Evolutionary conservation across 805 yeast species (phyloP), one percentile per base, ranked within the genome.

Genomic region (Candida khao-thaluensis): DNA sequence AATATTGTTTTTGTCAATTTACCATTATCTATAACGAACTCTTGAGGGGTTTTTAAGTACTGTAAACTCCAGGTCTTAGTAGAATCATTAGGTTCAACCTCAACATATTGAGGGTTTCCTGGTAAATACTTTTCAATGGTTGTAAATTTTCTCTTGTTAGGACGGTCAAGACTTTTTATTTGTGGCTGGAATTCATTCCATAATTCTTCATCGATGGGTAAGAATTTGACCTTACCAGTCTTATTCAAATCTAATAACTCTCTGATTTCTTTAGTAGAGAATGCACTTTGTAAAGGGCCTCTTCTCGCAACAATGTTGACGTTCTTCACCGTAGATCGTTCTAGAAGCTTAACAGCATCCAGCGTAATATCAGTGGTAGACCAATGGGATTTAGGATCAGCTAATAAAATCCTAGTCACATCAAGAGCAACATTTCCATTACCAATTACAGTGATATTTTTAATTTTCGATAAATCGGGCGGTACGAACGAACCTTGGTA

Each of bases 351-450:
- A 7, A 82, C 59, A 0, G 96, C 95, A 23, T 64, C 58, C 2
- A 64, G 56, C 0, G 85, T 67, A 14, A 93, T 82, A 60, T 93
- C 99, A 0, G 96, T 91, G 0, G 62, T 49, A 2, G 64, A 42
- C 79, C 95, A 80, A 38, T 77, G 73, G 1, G 64, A 65, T 1
- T 69, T 60, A 0, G 82, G 76, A 31, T 63, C 66, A 4, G 82
- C 80, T 40, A 90, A 59, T 23, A 93, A 64, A 1, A 93, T 70
- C 38, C 99, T 68, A 1, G 96, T 88, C 4, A 93, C 79, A 57
- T 93, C 99, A 44, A 93, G 64, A 0, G 98, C 96, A 12, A 93
- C 99, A 56, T 93, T 93, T 32, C 99, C 99, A 59, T 90, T 91
- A 5, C 99, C 99, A n/a, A 93, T 75, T 22, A 93, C 82, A 0